phyloP scores from a whole-genome alignment of 2,329 filamentous ascomycete species.

The Macrophomina phaseolina region DNA sequence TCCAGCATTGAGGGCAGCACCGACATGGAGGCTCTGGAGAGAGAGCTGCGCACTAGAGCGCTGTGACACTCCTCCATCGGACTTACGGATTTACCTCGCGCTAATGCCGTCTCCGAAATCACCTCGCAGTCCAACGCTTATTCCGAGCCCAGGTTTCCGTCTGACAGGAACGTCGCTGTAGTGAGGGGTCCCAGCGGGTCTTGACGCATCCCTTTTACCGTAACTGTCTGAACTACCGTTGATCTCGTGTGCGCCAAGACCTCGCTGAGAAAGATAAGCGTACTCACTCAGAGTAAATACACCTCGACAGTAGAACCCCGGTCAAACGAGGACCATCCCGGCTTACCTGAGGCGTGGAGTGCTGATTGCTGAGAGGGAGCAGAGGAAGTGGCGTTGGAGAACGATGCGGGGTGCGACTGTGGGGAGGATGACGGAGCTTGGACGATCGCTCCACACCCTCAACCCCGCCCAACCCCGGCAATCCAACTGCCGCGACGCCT shows the following conservation, averaged over 20 bases:
- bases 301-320: not conserved
- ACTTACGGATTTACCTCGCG: conserved; percentile 22
- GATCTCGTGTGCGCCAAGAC: not conserved
- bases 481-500: conserved; percentile 20
- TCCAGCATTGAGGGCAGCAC: conserved; percentile 27
- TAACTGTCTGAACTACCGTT: conserved; percentile 7
- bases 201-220: conserved; percentile 4
- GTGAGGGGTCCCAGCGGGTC: conserved; percentile 7
- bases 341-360: not conserved
- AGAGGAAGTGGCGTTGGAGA: conserved; percentile 2
- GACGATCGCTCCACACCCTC: conserved; percentile 20
- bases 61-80: conserved; percentile 12
- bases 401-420: conserved; percentile 23
- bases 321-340: not conserved
- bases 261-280: not conserved
- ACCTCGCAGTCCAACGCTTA: not conserved
- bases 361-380: not conserved
- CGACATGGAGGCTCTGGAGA: conserved; percentile 28
- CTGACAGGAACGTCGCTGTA: not conserved
- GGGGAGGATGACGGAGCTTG: conserved; percentile 23
- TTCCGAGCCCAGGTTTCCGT: not conserved
- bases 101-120: not conserved
- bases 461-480: conserved; percentile 22
- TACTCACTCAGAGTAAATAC: not conserved
- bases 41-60: conserved; percentile 23